Evolutionary conservation across 176 grass and related monocot species (phyloP).

Genomic region (Stipa capillata): DNA sequence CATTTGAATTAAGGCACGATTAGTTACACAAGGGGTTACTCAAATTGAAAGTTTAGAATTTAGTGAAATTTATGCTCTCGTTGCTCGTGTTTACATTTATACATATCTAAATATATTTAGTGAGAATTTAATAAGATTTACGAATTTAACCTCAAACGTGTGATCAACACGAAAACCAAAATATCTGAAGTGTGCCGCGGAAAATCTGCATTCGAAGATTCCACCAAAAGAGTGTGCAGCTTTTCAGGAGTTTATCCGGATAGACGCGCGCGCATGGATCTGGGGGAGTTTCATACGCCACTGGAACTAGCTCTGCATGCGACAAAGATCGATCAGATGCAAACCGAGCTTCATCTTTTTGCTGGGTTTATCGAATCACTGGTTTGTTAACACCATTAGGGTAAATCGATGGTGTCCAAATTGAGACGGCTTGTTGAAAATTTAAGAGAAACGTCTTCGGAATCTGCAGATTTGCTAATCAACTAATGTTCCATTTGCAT

Average conservation of each 20-base stretch:
- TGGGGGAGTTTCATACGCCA: slow-evolving; percentile 32
- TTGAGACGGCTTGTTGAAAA: background rate
- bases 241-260: background rate
- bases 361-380: background rate
- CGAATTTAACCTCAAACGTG: too few relatives aligned
- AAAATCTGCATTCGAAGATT: background rate
- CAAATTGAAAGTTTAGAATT: too few relatives aligned
- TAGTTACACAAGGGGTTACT: too few relatives aligned
- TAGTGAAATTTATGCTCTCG: too few relatives aligned
- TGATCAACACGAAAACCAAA: too few relatives aligned
- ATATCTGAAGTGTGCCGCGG: too few relatives aligned
- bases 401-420: background rate
- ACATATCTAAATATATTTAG: too few relatives aligned
- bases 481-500: background rate
- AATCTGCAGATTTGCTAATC: background rate
- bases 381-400: background rate
- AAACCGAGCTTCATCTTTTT: background rate
- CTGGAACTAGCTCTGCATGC: background rate
- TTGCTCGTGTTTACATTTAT: too few relatives aligned
- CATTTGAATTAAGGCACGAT: too few relatives aligned
- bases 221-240: background rate
- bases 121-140: too few relatives aligned
- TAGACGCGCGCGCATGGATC: background rate
- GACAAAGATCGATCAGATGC: background rate
- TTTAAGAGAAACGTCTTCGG: background rate